phyloP scores from a whole-genome alignment of 2,329 filamentous ascomycete genomes.

The Metarhizium guizhouense region DNA sequence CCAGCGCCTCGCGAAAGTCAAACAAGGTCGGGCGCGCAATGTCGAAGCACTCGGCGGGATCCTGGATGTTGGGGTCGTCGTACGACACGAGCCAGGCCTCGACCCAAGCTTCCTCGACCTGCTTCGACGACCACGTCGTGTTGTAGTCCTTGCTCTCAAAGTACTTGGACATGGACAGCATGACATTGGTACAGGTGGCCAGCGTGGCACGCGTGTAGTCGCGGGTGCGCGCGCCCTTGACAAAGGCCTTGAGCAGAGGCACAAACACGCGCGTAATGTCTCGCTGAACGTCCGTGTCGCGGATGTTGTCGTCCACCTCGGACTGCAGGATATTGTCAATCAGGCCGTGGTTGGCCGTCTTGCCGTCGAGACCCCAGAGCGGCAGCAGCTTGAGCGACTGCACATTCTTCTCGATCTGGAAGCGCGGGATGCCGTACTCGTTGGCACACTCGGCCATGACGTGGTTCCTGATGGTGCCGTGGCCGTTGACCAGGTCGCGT shows the following conservation, averaged over 20 bases:
- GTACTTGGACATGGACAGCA: conserved; percentile 41
- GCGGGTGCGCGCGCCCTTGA: conserved; percentile 38
- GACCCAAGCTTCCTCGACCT: conserved; percentile 38
- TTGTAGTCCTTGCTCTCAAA: conserved; percentile 43
- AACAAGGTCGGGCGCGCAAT: conserved; percentile 25
- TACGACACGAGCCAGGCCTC: conserved; percentile 39
- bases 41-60: conserved; percentile 21
- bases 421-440: conserved; percentile 44
- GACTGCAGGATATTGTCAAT: conserved; percentile 43
- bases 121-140: conserved; percentile 36
- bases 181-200: conserved; percentile 34
- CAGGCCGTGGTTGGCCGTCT: conserved; percentile 43
- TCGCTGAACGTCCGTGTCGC: conserved; percentile 27
- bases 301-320: conserved; percentile 37
- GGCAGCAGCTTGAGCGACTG: conserved; percentile 45
- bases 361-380: conserved; percentile 44
- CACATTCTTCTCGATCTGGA: conserved; percentile 46
- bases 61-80: conserved; percentile 27
- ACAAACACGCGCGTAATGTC: conserved; percentile 45
- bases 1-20: conserved; percentile 25
- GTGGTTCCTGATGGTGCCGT: conserved; percentile 43
- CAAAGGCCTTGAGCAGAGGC: conserved; percentile 38
- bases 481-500: conserved; percentile 44
- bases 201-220: conserved; percentile 33
- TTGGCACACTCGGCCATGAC: conserved; percentile 46